Conservation (phyloP, 768 basidiomycete species). For the Termitomyces sp. region DNA sequence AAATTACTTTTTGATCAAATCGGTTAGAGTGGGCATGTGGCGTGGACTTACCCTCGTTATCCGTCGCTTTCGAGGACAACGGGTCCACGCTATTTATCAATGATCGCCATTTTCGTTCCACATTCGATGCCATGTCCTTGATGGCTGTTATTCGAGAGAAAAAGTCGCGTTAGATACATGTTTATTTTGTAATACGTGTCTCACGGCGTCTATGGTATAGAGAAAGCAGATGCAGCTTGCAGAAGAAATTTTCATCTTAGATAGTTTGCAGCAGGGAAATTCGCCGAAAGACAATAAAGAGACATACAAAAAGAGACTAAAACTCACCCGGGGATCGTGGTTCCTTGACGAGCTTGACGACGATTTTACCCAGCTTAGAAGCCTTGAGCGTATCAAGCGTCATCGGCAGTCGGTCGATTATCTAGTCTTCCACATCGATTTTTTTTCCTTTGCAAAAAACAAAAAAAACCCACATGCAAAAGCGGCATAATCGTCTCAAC, state of each 20-base stretch:
- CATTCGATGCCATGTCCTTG: constrained; percentile 90
- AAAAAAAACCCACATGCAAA: constrained; percentile 61
- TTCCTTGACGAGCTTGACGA: constrained; percentile 73
- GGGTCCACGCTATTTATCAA: constrained; percentile 41
- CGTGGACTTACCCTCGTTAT: constrained; percentile 71
- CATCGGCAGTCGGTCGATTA: constrained; percentile 80
- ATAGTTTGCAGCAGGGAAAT: constrained; percentile 1
- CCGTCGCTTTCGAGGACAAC: constrained; percentile 32
- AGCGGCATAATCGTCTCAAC: constrained; percentile 83
- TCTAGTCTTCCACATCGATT: too few species aligned
- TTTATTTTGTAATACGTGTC: constrained; percentile 40
- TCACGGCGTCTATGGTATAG: constrained; percentile 26
- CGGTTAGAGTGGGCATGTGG: constrained; percentile 24
- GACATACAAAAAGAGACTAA: constrained; percentile 2
- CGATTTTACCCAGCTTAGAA: constrained; percentile 76
- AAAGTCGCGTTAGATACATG: constrained; percentile 64
- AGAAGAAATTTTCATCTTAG: constrained; percentile 9
- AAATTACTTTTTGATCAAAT: neutral
- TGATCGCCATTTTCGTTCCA: constrained; percentile 79
- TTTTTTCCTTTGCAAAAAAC: too few species aligned
- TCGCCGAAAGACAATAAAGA: constrained; percentile 4
- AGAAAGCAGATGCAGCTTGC: constrained; percentile 8
- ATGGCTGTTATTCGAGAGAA: constrained; percentile 53
- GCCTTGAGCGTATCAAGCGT: constrained; percentile 60
- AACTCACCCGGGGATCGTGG: constrained; percentile 78